Evolutionary conservation across 805 yeast species (phyloP), one percentile per base, ranked within the genome.

Genomic region (Jamesozyma spencerorum): DNA sequence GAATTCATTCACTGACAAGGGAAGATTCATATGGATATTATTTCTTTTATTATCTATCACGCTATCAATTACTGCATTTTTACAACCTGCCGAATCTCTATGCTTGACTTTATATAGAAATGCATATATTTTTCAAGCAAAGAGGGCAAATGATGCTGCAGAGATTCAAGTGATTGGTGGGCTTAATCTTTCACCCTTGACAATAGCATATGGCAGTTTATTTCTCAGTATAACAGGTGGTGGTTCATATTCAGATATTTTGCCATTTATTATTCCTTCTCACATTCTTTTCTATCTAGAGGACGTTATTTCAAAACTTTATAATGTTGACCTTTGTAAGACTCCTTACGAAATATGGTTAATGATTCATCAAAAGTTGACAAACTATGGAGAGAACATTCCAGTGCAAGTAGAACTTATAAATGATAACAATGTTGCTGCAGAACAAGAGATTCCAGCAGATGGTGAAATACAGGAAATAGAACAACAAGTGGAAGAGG

Each of bases 201-300:
- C 55, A 24, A 31, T 53, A 13, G 57, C 54, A n/a, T n/a, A n/a
- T n/a, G n/a, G n/a, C n/a, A n/a, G n/a, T n/a, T n/a, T n/a, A n/a
- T n/a, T n/a, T n/a, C n/a, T n/a, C n/a, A n/a, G n/a, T n/a, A n/a
- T n/a, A n/a, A n/a, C n/a, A n/a, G n/a, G n/a, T n/a, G n/a, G n/a
- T n/a, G n/a, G n/a, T n/a, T n/a, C n/a, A 24, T 31, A 53, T 20
- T 34, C 44, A 8, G 54, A 56, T 24, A 47, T 57, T 11, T 41
- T 48, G 6, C 47, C 57, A 50, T 49, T 48, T 24, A 49, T 58
- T 33, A 11, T 57, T 15, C 62, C 64, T 20, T 62, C 56, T 2
- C 64, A 60, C 39, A 18, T 51, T 1, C 34, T 54, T 15, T 58
- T 44, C 36, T 60, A 55, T 42, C 13, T 51, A 37, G 63, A 57